Evolutionary conservation across 331 rosid species (phyloP).

Genomic region (Malus hybrid): DNA sequence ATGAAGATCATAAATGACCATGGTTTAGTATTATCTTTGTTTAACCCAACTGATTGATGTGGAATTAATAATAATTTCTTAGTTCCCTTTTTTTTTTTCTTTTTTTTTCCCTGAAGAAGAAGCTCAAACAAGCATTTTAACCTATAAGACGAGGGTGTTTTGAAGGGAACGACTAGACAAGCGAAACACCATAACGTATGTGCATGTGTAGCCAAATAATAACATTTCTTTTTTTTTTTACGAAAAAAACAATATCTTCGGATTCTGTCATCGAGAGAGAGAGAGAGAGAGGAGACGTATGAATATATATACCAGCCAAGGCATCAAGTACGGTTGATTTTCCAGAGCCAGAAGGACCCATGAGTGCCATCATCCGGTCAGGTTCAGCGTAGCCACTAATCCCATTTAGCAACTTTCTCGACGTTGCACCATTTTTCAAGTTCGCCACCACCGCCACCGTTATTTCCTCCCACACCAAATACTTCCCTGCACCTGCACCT

Average conservation of each 20-base stretch:
- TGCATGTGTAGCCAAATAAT: background rate
- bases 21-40: too few relatives aligned
- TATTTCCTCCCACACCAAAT: conserved; percentile 13
- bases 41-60: too few relatives aligned
- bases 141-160: background rate
- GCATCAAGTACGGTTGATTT: conserved; percentile 14
- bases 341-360: conserved; percentile 23
- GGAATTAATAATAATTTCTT: too few relatives aligned
- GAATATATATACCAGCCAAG: conserved; percentile 2
- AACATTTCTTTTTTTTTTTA: background rate
- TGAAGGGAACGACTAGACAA: background rate
- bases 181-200: background rate
- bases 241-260: background rate
- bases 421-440: background rate
- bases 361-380: conserved; percentile 14
- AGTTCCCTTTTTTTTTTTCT: too few relatives aligned
- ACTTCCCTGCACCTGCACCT: background rate
- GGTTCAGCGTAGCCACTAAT: conserved; percentile 7
- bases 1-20: too few relatives aligned
- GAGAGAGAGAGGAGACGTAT: background rate
- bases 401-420: conserved; percentile 7
- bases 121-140: background rate
- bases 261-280: background rate
- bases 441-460: background rate
- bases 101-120: too few relatives aligned